Base-by-base conservation (phyloP, 1,284 basidiomycete species). In the Earliella scabrosa region DNA sequence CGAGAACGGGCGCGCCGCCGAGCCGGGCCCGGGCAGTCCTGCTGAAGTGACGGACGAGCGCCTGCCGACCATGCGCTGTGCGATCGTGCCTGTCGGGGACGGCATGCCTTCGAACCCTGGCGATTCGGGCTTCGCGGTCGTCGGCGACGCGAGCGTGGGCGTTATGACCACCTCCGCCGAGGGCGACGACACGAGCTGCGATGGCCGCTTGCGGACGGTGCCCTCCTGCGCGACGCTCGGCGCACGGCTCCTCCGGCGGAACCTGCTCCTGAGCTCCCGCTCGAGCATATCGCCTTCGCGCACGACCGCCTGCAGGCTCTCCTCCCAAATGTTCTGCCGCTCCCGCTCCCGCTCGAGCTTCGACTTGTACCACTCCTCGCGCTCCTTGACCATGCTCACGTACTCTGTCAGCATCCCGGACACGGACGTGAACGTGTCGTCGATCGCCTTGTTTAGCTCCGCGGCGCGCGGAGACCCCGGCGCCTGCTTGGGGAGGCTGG, bases 261-360 rank as follows among this genome's bases (percentile, higher is more conserved):
- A 83, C 49, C 85, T 74, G 73, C 66, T 81, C 72, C 79, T 85
- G 71, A 95, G 80, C 75, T 95, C 92, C 58, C 77, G 74, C 75
- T 98, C 97, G 44, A 97, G 82, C 26, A 82, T 83, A 62, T 93
- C 93, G 38, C 96, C 94, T 70, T 97, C 93, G 54, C 84, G 80
- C 0, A 95, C 95, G 3, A 97, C 90, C 0, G 86, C 83, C 49
- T 90, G 86, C 68, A 98, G 77, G 71, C 93, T 96, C 73, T 96
- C 92, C 73, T 98, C 95, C 97, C 96, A 98, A 20, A 96, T 79
- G 29, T 78, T 82, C 67, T 91, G 85, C 24, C 92, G 81, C 68
- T 88, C 84, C 45, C 84, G 80, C 68, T 97, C 95, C 20, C 80
- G 78, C 61, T 80, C 78, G 14, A 93, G 77, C 56, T 82, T 76